These are phyloP conservation scores for Penicillium sp. DNA, from an alignment of 2,329 filamentous ascomycete genomes.

Conservation along the genomic window DNA sequence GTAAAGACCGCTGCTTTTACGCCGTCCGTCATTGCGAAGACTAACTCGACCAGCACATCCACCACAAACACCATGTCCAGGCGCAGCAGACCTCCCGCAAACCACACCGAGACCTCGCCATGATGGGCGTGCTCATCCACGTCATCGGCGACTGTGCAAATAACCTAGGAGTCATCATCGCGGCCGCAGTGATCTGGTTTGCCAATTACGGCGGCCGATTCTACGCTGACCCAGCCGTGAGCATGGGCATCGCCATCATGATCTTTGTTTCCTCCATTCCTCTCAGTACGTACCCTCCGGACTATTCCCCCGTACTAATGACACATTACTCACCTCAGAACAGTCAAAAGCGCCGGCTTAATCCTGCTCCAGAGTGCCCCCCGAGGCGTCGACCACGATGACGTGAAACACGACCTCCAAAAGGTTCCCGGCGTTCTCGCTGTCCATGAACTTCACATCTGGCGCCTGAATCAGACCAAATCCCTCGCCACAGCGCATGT, in stretches of 20 bases:
- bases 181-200: constrained; percentile 69
- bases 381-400: constrained; percentile 59
- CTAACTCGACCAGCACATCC: constrained; percentile 24
- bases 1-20: not conserved
- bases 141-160: constrained; percentile 72
- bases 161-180: constrained; percentile 72
- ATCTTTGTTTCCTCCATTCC: constrained; percentile 55
- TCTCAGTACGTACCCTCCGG: constrained; percentile 42
- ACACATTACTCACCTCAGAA: not conserved
- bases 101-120: constrained; percentile 61
- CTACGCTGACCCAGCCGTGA: constrained; percentile 68
- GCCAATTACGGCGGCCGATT: constrained; percentile 58
- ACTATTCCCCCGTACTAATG: not conserved
- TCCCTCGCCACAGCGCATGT: constrained; percentile 16
- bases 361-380: constrained; percentile 71
- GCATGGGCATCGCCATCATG: constrained; percentile 22
- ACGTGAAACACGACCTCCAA: constrained; percentile 70
- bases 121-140: constrained; percentile 71
- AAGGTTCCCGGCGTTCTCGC: constrained; percentile 62
- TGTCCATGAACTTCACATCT: constrained; percentile 21
- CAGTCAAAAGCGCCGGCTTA: constrained; percentile 48
- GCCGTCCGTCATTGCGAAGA: not conserved
- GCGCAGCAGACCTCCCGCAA: constrained; percentile 29
- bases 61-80: constrained; percentile 34
- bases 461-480: constrained; percentile 13